A percentile compares a stretch with the other conserved stretches of the same genome.
Evolutionary conservation across 345 rosid species (phyloP).

Genomic region (Acer negundo): DNA sequence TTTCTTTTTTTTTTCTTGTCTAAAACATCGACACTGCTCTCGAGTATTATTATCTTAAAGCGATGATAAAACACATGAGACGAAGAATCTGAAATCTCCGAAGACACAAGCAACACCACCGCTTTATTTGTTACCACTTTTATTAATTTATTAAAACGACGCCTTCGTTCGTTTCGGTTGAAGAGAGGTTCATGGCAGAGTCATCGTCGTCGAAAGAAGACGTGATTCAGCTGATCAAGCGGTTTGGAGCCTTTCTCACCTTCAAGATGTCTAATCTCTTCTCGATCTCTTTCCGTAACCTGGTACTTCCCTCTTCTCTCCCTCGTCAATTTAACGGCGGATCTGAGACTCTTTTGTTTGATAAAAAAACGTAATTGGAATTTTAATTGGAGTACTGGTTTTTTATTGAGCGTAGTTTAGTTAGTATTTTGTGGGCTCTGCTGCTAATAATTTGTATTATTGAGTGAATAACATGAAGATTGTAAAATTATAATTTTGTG

Average conservation of each 20-base stretch:
- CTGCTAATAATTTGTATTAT: background rate
- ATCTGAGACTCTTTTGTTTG: constrained; percentile 27
- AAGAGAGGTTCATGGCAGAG: constrained; percentile 50
- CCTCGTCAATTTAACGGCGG: constrained; percentile 20
- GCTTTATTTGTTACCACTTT: background rate
- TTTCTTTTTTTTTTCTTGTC: too few relatives aligned
- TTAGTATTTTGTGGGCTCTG: constrained; percentile 3
- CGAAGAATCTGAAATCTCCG: constrained; percentile 17
- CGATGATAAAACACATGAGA: background rate
- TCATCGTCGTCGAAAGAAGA: constrained; percentile 57
- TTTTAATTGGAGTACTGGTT: background rate
- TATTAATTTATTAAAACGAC: background rate
- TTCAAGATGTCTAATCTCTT: constrained; percentile 66
- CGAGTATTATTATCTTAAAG: background rate
- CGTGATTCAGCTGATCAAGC: constrained; percentile 81
- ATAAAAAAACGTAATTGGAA: background rate
- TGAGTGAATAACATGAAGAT: background rate
- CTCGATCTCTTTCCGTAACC: constrained; percentile 58
- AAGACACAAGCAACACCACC: background rate
- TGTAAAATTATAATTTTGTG: background rate
- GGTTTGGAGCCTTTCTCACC: constrained; percentile 81
- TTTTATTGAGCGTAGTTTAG: background rate
- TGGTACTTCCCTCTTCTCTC: constrained; percentile 48
- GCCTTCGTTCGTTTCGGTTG: background rate
- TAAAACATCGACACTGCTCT: background rate